A percentile compares a stretch with the other conserved stretches of the same genome.
Conservation (phyloP, 352 stramenopile genomes). For the Ophiocytium majus region DNA sequence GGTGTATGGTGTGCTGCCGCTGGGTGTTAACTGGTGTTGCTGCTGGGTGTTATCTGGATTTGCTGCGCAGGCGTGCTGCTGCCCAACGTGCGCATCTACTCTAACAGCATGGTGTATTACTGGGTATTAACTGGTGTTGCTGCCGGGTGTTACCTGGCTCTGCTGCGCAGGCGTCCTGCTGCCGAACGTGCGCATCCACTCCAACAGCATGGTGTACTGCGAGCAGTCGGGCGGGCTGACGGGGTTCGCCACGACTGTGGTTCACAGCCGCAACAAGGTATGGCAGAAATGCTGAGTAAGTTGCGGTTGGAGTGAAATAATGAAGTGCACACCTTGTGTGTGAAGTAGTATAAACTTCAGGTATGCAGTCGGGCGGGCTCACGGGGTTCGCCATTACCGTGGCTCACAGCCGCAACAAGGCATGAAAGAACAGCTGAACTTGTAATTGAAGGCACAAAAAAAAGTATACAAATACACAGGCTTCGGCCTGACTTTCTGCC, state of each 20-base stretch:
- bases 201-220: conserved; percentile 19
- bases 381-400: neutral
- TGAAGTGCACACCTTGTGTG: no score
- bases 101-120: neutral
- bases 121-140: neutral
- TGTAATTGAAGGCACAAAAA: no score
- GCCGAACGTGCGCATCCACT: conserved; percentile 5
- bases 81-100: neutral
- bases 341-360: no score
- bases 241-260: neutral
- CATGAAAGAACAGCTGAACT: no score
- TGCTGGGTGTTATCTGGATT: neutral
- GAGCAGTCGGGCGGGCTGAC: neutral
- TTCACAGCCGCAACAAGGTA: conserved; percentile 20
- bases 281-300: no score
- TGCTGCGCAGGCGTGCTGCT: neutral
- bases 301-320: no score
- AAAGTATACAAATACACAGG: no score
- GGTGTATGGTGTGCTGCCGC: no score
- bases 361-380: neutral
- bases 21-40: no score
- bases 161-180: conserved; percentile 2
- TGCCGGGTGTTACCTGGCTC: no score
- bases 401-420: neutral
- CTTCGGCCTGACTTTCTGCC: no score